Evolutionary conservation across 163 green algal genomes (phyloP).

Genomic region (Volvox carteri): DNA sequence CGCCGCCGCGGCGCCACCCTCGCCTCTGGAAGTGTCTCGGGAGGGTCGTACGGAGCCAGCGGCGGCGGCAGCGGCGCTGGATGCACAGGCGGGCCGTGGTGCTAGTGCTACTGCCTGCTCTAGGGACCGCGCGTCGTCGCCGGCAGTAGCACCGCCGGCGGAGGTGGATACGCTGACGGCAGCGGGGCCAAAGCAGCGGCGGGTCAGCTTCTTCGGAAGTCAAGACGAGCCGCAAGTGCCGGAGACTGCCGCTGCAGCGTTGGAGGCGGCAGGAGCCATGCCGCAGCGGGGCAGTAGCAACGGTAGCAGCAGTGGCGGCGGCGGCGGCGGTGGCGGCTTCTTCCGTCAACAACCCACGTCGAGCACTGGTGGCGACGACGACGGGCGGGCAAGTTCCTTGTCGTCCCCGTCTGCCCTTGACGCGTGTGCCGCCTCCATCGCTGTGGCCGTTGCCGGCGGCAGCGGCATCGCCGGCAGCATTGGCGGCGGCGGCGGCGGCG

Average conservation of each 20-base stretch:
- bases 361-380: background rate
- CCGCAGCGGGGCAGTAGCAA: background rate
- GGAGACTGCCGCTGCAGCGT: too few species aligned
- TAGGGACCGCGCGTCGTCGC: background rate
- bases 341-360: background rate
- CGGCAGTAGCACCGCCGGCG: background rate
- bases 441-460: background rate
- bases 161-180: background rate
- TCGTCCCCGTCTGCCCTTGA: background rate
- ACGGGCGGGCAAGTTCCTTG: background rate
- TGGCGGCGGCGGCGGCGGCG: background rate
- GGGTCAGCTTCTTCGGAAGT: slow-evolving; percentile 27
- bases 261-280: too few species aligned
- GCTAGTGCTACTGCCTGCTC: background rate
- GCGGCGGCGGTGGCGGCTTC: background rate
- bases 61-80: background rate
- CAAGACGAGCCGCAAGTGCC: too few species aligned
- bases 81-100: background rate
- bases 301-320: background rate
- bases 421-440: background rate
- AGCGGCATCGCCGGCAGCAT: background rate
- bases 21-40: background rate
- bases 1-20: background rate
- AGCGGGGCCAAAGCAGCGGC: background rate
- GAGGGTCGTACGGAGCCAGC: background rate